Base-by-base conservation (phyloP, 139 green algal genomes). In the Coelastrella sp. region DNA sequence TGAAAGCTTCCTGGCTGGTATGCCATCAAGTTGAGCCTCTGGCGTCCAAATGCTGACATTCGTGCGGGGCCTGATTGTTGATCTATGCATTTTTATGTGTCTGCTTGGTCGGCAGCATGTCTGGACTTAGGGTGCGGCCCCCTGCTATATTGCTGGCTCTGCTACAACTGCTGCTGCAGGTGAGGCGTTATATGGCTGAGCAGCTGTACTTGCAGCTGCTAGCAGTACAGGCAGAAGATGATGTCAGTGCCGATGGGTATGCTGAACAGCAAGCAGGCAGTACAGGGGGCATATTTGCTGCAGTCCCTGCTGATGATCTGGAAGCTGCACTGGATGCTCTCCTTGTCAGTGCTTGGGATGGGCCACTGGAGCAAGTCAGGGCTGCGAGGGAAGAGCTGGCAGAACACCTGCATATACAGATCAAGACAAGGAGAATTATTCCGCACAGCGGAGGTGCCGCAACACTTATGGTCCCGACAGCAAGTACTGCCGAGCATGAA, bases 121-220 rank as follows among this genome's bases (percentile, higher is more conserved):
- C 35, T 49, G 35, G 1, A 49, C 35, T 49, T 49, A 49, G 35
- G 35, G 35, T 49, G 35, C 35, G 35, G 1, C 35, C 35, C 35
- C 35, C 35, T 49, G 1, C 80, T 73, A 19, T 10, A 73, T 15
- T 72, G 14, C 22, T 86, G 59, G 7, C 9, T 4, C 74, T 80
- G 74, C 74, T 81, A 35, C 27, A 15, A 60, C 56, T 81, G 84
- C 22, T 57, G 7, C 27, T 56, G 74, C 92, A 96, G 93, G 96
- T 98, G 74, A 91, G 96, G 15, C 93, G 95, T 4, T 84, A 94
- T 72, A 92, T 94, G n/a, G 96, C 96, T 10, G 97, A 99, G 95
- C 95, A 97, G 91, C 89, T 98, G 59, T 98, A 99, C 93, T 90
- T 98, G 22, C 61, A 90, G 61, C 89, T 99, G 90, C 91, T 98